These are phyloP conservation scores for Yamadazyma pseudoaaseri DNA, from an alignment of 1,139 yeast genomes.

Conservation along the genomic window DNA sequence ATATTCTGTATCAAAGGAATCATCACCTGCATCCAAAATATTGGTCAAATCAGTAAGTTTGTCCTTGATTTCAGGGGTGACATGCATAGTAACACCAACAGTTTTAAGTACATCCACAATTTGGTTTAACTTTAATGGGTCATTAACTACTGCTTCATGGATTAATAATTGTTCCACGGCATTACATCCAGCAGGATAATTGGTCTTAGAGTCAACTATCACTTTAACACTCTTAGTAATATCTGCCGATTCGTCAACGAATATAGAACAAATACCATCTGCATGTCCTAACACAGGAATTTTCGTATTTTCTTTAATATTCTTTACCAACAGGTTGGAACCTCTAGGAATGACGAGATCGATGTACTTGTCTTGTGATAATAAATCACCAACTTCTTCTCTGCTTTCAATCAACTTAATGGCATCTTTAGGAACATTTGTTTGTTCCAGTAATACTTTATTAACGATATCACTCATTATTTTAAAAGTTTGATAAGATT, in stretches of 20 bases:
- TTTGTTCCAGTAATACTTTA: constrained; percentile 51
- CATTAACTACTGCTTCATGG: constrained; percentile 48
- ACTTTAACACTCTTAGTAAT: constrained; percentile 71
- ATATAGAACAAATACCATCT: constrained; percentile 93
- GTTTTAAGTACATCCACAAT: constrained; percentile 51
- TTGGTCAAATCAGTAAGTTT: constrained; percentile 18
- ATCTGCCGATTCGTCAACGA: constrained; percentile 75
- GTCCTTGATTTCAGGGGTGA: constrained; percentile 50
- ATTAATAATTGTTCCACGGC: constrained; percentile 87
- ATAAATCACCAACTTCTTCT: constrained; percentile 81
- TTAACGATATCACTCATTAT: constrained; percentile 76
- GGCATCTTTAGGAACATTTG: constrained; percentile 75
- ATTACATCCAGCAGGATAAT: constrained; percentile 98
- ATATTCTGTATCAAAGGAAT: constrained; percentile 80
- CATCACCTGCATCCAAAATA: constrained; percentile 40
- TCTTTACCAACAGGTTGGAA: constrained; percentile 83
- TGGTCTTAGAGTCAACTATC: constrained; percentile 84
- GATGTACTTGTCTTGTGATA: constrained; percentile 83
- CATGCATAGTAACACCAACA: constrained; percentile 74
- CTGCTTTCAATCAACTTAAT: constrained; percentile 86
- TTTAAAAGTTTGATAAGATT: constrained; percentile 78
- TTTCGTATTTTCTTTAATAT: constrained; percentile 81
- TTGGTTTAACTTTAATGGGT: constrained; percentile 34
- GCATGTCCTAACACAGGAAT: constrained; percentile 99
- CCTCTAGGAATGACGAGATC: constrained; percentile 98